phyloP scores from a whole-genome alignment of 202 grass and related monocot species.

The Setaria italica region DNA sequence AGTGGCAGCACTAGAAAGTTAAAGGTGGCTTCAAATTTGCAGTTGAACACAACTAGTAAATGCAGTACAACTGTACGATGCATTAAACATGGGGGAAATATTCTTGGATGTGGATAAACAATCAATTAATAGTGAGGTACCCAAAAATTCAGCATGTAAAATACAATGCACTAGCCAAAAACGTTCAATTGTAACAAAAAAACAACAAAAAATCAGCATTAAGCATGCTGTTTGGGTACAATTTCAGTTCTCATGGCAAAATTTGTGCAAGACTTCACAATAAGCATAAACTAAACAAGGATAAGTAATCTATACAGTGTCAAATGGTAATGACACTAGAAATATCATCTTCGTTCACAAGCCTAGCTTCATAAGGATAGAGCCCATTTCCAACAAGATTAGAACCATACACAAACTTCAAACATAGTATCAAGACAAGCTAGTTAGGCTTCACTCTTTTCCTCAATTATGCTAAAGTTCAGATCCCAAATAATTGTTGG shows the following conservation, averaged over 20 bases:
- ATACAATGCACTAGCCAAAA: not conserved
- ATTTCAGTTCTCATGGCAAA: not conserved
- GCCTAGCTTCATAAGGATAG: conserved; percentile 7
- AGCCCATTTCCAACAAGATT: not conserved
- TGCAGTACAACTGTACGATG: not conserved
- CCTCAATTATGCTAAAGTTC: not conserved
- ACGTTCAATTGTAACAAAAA: conserved; percentile 1
- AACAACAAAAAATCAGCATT: not conserved
- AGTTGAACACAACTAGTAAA: conserved; percentile 16
- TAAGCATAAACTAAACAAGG: not conserved
- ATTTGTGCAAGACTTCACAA: not conserved
- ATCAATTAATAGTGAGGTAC: not conserved
- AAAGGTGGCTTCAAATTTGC: not conserved
- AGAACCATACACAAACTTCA: conserved; percentile 6
- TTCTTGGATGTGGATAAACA: conserved; percentile 4
- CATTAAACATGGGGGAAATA: not conserved
- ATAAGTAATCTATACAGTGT: not conserved
- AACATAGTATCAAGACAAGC: not conserved
- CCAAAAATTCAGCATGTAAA: not conserved
- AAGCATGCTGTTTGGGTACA: not conserved
- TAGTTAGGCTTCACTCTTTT: not conserved
- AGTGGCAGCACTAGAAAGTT: not conserved
- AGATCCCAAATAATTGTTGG: not conserved
- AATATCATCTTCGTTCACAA: not conserved
- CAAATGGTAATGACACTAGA: conserved; percentile 1